Base-by-base conservation (phyloP, 1,284 basidiomycete genomes). In the Ustilago crameri region DNA sequence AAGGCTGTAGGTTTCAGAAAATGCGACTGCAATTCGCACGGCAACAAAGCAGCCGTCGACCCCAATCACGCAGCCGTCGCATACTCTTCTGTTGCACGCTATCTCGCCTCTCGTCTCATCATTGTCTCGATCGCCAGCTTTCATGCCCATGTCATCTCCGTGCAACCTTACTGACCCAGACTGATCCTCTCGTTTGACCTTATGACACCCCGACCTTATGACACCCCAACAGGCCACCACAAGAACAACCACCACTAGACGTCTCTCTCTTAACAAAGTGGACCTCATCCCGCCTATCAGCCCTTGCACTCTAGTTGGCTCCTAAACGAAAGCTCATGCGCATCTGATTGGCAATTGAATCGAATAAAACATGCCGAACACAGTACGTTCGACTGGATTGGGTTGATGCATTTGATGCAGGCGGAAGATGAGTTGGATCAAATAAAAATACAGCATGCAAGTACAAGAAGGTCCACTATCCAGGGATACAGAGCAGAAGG, bases 181-280 rank as follows among this genome's bases (percentile, higher is more conserved):
- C 18, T 15, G 15, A 22, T 34, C 34, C 20, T 30, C 27, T 20
- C 10, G 18, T 35, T 42, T 38, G 15, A 27, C 15, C 18, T 22
- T 5, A 50, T n/a, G n/a, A n/a, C n/a, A n/a, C n/a, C n/a, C n/a
- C n/a, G n/a, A n/a, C n/a, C n/a, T n/a, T n/a, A n/a, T n/a, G n/a
- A n/a, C n/a, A n/a, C n/a, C n/a, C 9, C 37, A 35, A 64, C 70
- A 73, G 70, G 70, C 44, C 65, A 68, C 70, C 70, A 73, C 70
- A 73, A 73, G 70, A 73, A 73, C 65, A 73, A 73, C 70, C 70
- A 73, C 70, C 70, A 73, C 65, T 73, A 73, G 38, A 42, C 40
- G 8, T 15, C 22, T 20, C 3, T 9, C 5, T 15, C 41, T 23
- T 10, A 12, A 23, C 22, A 22, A 18, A 44, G 24, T 30, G 18